These are phyloP conservation scores for Globomyces sp. DNA, from an alignment of 371 early-diverging fungal species.

Conservation along the genomic window DNA sequence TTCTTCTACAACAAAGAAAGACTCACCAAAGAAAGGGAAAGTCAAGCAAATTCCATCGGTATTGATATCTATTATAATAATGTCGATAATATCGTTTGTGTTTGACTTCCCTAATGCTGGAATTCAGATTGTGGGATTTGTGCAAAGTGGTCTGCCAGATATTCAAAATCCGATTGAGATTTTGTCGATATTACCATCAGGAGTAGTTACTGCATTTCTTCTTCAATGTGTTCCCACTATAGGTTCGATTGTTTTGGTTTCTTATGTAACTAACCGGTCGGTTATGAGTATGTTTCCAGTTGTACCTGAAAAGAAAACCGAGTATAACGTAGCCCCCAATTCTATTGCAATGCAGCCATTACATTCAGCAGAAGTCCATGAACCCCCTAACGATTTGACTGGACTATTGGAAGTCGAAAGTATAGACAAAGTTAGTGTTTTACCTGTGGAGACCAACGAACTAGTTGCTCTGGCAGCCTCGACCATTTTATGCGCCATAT, in stretches of 20 bases:
- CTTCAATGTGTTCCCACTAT: slow-evolving; percentile 40
- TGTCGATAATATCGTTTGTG: slow-evolving; percentile 30
- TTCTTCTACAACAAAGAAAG: background rate
- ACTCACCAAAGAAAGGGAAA: background rate
- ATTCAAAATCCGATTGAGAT: slow-evolving; percentile 24
- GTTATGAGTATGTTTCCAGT: slow-evolving; percentile 43
- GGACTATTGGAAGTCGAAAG: slow-evolving; percentile 25
- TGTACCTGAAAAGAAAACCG: too few species aligned
- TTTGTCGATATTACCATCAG: background rate
- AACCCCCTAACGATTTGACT: background rate
- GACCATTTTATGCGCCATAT: slow-evolving; percentile 42
- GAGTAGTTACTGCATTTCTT: background rate
- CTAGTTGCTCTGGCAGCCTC: slow-evolving; percentile 49
- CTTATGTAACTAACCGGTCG: slow-evolving; percentile 51
- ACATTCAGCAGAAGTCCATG: too few species aligned
- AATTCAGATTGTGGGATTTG: slow-evolving; percentile 45
- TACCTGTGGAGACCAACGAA: slow-evolving; percentile 36
- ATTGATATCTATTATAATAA: slow-evolving; percentile 39
- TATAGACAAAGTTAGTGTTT: slow-evolving; percentile 16
- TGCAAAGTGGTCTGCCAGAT: slow-evolving; percentile 46
- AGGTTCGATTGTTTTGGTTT: slow-evolving; percentile 40
- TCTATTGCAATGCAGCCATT: too few species aligned
- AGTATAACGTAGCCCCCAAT: too few species aligned
- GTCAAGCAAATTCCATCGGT: slow-evolving; percentile 27
- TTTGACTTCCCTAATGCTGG: slow-evolving; percentile 39